Percentiles rank a stretch among this genome's conserved stretches.
phyloP scores from a whole-genome alignment of 2,329 filamentous ascomycete genomes.

The Nigrograna mackinnonii region DNA sequence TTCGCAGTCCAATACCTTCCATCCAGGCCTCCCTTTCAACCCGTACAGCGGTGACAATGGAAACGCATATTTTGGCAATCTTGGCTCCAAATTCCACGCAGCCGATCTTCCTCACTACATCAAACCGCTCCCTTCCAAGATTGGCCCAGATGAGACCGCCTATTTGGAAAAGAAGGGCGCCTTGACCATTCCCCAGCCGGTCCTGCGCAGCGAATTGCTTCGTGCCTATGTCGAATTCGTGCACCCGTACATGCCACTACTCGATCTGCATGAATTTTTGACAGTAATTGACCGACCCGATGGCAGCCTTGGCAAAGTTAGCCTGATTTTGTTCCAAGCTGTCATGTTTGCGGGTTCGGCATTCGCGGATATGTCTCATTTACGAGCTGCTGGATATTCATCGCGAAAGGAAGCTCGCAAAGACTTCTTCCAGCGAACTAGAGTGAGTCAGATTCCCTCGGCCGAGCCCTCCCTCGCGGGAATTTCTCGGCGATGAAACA shows the following conservation, averaged over 20 bases:
- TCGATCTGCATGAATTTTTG: slow-evolving; percentile 68
- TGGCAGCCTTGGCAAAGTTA: slow-evolving; percentile 72
- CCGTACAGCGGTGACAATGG: slow-evolving; percentile 33
- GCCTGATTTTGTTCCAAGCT: slow-evolving; percentile 87
- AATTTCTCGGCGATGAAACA: no score
- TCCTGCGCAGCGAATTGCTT: slow-evolving; percentile 78
- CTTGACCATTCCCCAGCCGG: slow-evolving; percentile 70
- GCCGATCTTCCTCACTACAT: slow-evolving; percentile 69
- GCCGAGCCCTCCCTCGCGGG: background rate
- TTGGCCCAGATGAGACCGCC: slow-evolving; percentile 78
- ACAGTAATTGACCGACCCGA: slow-evolving; percentile 66
- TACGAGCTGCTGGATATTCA: slow-evolving; percentile 76
- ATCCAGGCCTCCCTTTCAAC: slow-evolving; percentile 39
- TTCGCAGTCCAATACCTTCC: slow-evolving; percentile 35
- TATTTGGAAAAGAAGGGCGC: slow-evolving; percentile 87
- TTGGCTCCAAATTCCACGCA: slow-evolving; percentile 49
- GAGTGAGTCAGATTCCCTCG: slow-evolving; percentile 60
- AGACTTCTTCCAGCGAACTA: slow-evolving; percentile 85
- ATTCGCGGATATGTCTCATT: slow-evolving; percentile 78
- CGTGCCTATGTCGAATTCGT: slow-evolving; percentile 86
- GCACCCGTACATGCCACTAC: slow-evolving; percentile 89
- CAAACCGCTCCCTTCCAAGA: slow-evolving; percentile 75
- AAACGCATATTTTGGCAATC: slow-evolving; percentile 47
- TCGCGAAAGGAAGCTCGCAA: slow-evolving; percentile 82
- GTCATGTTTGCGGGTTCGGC: slow-evolving; percentile 93